Evolutionary conservation across 768 basidiomycete genomes (phyloP).

Genomic region (Mycena vulgaris): DNA sequence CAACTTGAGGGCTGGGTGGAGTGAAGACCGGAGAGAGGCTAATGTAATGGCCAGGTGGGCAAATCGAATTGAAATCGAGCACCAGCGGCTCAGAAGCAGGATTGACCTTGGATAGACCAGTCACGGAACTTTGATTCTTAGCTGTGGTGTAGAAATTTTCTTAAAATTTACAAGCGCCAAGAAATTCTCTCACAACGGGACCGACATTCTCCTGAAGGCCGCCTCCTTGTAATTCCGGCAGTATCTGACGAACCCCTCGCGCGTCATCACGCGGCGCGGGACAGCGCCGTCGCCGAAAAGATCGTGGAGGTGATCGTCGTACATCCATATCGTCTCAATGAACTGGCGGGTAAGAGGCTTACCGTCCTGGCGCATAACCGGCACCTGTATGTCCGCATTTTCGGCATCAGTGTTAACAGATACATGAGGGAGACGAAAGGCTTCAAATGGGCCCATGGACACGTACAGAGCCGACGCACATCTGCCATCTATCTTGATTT

Average conservation of each 20-base stretch:
- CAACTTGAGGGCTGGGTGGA: too few species aligned
- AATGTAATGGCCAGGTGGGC: too few species aligned
- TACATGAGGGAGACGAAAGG: background rate
- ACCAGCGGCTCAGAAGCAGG: too few species aligned
- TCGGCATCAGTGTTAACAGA: background rate
- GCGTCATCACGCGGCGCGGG: conserved; percentile 23
- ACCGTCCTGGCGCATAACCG: conserved; percentile 35
- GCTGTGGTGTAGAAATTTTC: too few species aligned
- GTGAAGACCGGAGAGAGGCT: too few species aligned
- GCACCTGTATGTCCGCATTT: conserved; percentile 5
- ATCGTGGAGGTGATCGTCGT: conserved; percentile 49
- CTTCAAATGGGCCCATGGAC: background rate
- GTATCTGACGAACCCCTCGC: conserved; percentile 14
- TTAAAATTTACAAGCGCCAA: too few species aligned
- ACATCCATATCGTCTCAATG: conserved; percentile 51
- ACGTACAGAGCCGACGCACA: conserved; percentile 31
- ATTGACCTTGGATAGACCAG: too few species aligned
- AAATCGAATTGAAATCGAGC: too few species aligned
- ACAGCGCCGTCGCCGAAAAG: conserved; percentile 41
- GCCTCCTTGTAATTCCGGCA: conserved; percentile 21
- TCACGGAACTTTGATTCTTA: too few species aligned
- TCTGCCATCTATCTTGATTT: conserved; percentile 27
- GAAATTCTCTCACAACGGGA: conserved; percentile 19
- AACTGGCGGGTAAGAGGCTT: conserved; percentile 31
- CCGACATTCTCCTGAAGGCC: conserved; percentile 6